Percentiles rank a stretch among this genome's conserved stretches.
phyloP scores from a whole-genome alignment of 345 rosid species.

The Melaleuca alternifolia region DNA sequence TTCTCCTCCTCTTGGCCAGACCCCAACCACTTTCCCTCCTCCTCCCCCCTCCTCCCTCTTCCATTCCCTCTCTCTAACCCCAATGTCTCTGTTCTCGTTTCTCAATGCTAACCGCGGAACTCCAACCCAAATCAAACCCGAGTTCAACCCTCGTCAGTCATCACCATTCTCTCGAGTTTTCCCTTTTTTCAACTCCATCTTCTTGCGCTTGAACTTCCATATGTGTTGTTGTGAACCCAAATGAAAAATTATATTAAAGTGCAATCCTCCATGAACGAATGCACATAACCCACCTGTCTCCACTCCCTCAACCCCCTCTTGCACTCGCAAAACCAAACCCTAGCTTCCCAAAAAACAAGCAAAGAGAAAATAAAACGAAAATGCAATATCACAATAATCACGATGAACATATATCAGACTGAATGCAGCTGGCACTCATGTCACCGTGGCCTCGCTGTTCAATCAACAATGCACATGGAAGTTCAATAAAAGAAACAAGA shows the following conservation, averaged over 20 bases:
- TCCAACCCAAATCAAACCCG: constrained; percentile 15
- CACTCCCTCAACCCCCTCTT: neutral
- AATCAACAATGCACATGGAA: constrained; percentile 13
- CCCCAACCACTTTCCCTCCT: constrained; percentile 20
- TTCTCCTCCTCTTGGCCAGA: constrained; percentile 37
- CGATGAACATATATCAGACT: neutral
- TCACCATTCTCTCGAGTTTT: neutral
- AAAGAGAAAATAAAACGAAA: neutral
- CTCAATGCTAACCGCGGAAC: constrained; percentile 5
- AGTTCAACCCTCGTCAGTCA: constrained; percentile 1
- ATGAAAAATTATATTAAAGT: neutral
- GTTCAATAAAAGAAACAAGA: neutral
- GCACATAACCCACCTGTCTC: constrained; percentile 31
- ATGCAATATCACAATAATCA: neutral
- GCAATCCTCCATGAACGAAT: constrained; percentile 10
- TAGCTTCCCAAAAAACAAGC: constrained; percentile 1
- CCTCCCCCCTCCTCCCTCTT: neutral
- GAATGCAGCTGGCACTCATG: constrained; percentile 61
- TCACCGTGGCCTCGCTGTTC: constrained; percentile 13
- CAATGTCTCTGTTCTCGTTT: neutral
- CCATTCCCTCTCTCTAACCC: neutral
- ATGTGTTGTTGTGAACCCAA: neutral
- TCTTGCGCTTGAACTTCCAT: neutral
- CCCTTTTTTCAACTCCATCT: neutral
- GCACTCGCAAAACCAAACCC: constrained; percentile 4